A percentile compares a stretch with the other conserved stretches of the same genome.
Conservation (phyloP, 1,139 yeast species). For the Hyphopichia khmerensis region DNA sequence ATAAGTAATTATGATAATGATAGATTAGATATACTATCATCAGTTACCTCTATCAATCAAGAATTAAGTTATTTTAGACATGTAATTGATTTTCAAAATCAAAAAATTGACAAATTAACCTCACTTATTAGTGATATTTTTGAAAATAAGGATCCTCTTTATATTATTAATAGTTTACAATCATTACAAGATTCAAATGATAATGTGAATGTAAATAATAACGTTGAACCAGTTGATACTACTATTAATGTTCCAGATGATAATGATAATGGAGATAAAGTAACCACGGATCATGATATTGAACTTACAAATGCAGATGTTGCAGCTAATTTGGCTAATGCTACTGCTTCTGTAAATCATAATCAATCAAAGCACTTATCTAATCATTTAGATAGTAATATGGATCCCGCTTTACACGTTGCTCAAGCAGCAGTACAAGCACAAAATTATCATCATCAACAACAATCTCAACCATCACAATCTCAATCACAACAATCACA, state of each 20-base stretch:
- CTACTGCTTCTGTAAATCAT: no score
- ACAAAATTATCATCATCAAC: constrained; percentile 8
- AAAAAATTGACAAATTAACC: constrained; percentile 40
- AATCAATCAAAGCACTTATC: constrained; percentile 1
- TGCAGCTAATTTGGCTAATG: neutral
- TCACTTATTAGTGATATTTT: constrained; percentile 30
- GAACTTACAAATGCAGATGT: constrained; percentile 6
- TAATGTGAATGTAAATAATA: neutral
- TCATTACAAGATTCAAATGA: constrained; percentile 7
- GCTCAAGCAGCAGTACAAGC: constrained; percentile 40
- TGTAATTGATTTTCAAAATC: constrained; percentile 37
- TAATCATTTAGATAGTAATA: constrained; percentile 26
- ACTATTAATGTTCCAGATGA: constrained; percentile 8
- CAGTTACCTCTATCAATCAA: constrained; percentile 19
- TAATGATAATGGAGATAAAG: neutral
- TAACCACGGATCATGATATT: neutral
- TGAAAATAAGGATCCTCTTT: constrained; percentile 34
- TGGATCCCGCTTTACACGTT: constrained; percentile 42
- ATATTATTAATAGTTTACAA: constrained; percentile 24
- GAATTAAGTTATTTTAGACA: constrained; percentile 38
- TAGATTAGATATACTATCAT: neutral
- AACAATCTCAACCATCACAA: neutral
- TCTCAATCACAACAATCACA: neutral
- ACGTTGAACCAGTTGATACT: neutral
- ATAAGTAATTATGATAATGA: neutral